phyloP scores from a whole-genome alignment of 1,284 basidiomycete genomes.

The Fistulinella staudtii region DNA sequence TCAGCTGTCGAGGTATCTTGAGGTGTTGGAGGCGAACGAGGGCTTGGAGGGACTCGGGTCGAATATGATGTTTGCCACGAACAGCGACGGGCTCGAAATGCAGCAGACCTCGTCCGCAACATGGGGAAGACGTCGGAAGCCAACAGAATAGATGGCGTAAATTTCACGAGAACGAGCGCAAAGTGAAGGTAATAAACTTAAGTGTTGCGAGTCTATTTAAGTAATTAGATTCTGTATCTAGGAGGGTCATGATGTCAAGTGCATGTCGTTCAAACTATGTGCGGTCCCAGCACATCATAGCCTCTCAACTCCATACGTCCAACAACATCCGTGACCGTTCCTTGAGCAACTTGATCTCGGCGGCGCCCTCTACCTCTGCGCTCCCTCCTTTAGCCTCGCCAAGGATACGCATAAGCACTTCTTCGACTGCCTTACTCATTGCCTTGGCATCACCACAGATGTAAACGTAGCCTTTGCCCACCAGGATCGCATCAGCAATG shows the following conservation, averaged over 20 bases:
- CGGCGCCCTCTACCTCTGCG: conserved; percentile 79
- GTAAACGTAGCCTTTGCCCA: conserved; percentile 92
- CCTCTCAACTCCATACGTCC: conserved; percentile 76
- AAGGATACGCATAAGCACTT: conserved; percentile 79
- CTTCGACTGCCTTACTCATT: conserved; percentile 95
- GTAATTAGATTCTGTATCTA: conserved; percentile 14
- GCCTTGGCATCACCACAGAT: conserved; percentile 96
- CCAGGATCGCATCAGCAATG: conserved; percentile 85
- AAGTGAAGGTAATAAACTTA: background rate
- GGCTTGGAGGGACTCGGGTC: conserved; percentile 2
- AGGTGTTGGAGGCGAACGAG: conserved; percentile 4
- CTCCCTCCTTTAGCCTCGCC: conserved; percentile 90
- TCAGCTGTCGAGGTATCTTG: conserved; percentile 1
- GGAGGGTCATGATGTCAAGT: conserved; percentile 6
- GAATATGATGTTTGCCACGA: conserved; percentile 6
- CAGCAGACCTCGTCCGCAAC: conserved; percentile 10
- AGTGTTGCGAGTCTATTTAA: conserved; percentile 20
- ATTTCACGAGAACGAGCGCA: too few species aligned
- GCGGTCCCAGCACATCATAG: background rate
- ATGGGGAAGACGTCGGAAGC: conserved; percentile 9
- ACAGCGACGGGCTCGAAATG: conserved; percentile 6
- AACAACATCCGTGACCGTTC: conserved; percentile 81
- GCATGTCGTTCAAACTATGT: conserved; percentile 6
- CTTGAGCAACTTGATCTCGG: conserved; percentile 92
- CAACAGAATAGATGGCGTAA: too few species aligned